These are phyloP conservation scores for Dioscorea dumetorum DNA, from an alignment of 106 monocot genomes.

Conservation along the genomic window DNA sequence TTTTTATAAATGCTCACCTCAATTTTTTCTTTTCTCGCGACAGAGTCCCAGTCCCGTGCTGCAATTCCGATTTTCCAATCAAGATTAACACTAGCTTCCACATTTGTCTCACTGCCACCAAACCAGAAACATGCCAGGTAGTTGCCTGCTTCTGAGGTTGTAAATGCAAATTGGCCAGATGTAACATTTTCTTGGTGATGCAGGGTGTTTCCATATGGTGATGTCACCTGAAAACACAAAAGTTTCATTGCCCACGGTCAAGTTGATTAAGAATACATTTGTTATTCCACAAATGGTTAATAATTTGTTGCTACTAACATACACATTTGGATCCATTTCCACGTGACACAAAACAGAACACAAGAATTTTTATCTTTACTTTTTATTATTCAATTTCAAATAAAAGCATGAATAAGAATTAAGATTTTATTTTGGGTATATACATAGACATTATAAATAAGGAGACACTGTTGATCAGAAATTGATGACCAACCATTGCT, in stretches of 20 bases:
- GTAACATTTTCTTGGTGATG: slow-evolving; percentile 62
- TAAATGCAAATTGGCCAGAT: slow-evolving; percentile 76
- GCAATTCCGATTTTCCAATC: slow-evolving; percentile 84
- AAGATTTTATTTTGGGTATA: too few relatives aligned
- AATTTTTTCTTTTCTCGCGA: slow-evolving; percentile 88
- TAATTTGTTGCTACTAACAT: too few relatives aligned
- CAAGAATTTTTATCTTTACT: too few relatives aligned
- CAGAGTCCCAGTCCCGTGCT: slow-evolving; percentile 87
- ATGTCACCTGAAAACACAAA: slow-evolving; percentile 55
- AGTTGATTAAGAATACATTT: too few relatives aligned
- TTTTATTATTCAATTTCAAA: too few relatives aligned
- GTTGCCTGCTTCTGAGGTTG: slow-evolving; percentile 82
- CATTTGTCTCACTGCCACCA: slow-evolving; percentile 29
- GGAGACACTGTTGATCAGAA: too few relatives aligned
- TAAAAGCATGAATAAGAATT: too few relatives aligned
- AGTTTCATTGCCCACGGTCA: not conserved
- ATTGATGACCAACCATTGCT: too few relatives aligned
- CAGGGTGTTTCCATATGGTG: slow-evolving; percentile 84
- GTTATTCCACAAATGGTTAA: too few relatives aligned
- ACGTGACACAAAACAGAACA: too few relatives aligned
- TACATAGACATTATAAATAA: too few relatives aligned
- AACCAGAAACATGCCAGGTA: slow-evolving; percentile 85
- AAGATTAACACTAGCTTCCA: slow-evolving; percentile 51
- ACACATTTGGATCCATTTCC: too few relatives aligned
- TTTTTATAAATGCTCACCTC: slow-evolving; percentile 31